Base-by-base conservation (phyloP, 768 basidiomycete genomes). In the Boletus rubroflammeus region DNA sequence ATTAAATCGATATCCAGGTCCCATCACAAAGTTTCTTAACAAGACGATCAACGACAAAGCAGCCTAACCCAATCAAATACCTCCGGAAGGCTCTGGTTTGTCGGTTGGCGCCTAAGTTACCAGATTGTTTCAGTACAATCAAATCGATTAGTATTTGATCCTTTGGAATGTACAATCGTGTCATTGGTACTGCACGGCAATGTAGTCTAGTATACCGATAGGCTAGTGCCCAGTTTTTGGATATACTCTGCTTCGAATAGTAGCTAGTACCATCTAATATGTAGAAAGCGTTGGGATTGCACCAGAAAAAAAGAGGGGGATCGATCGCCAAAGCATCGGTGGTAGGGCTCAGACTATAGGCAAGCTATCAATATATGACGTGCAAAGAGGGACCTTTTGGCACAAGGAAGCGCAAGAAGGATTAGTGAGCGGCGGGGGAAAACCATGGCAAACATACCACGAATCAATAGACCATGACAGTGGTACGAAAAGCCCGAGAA, bases 1-100 rank as follows among this genome's bases (percentile, higher is more conserved):
- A 35, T 3, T 23, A n/a, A 21, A 36, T 25, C 34, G 2, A 29
- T 40, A 14, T 26, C 36, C 67, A 83, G 90, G 92, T 19, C 93
- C 94, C 2, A 95, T 95, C 64, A 93, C 93, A 3, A 90, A n/a
- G n/a, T n/a, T 95, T 9, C 85, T 94, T 61, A 95, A 94, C 75
- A 91, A 90, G 74, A 91, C 88, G 3, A 91, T 95, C 41, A 93
- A 81, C 67, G 79, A 86, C 61, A 62, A 73, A 73, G 21, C 77
- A 80, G 48, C 60, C 75, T 10, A 76, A 85, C 55, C 74, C 65
- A n/a, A n/a, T n/a, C n/a, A n/a, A n/a, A n/a, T n/a, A n/a, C n/a
- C n/a, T n/a, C n/a, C n/a, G n/a, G n/a, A n/a, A n/a, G n/a, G n/a
- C 79, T 93, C 15, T 87, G 88, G 34, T 94, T 94, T 63, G 80